Base-by-base conservation (phyloP, 495 filamentous ascomycete genomes). In the Cenococcum geophilum region DNA sequence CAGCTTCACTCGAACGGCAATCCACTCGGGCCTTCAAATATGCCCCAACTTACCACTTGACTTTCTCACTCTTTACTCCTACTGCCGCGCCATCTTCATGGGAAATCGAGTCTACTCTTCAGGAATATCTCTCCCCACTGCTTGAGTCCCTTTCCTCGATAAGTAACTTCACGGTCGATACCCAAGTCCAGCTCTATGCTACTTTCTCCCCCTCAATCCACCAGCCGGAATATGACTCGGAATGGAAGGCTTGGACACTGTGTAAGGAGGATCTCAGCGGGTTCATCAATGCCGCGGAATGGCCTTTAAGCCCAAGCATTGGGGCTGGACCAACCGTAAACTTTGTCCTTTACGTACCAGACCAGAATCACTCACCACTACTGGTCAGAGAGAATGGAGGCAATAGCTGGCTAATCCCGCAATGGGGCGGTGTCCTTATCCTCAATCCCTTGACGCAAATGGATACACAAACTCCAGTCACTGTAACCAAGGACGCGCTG, bases 201-300 rank as follows among this genome's bases (percentile, higher is more conserved):
- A 77, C 79, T 0, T 86, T 87, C 62, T 79, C 85, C 4, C 91
- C 89, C 0, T 91, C 92, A 27, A 84, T 91, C 16, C 82, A 78
- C 9, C 65, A 68, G 16, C 83, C 83, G 0, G 75, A 82, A 58
- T 83, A 75, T 62, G 80, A 86, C 50, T 73, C 79, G 36, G 42
- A 71, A 0, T 71, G 74, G 25, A 75, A 76, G 10, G 74, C 78
- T 5, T 89, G 86, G 82, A 82, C 88, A 1, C 72, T 97, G 12
- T 85, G 83, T 65, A 91, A 89, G 70, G 88, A 96, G 69, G 91
- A 96, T 68, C 80, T 98, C 6, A 89, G 89, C 50, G 89, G 87
- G 34, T 98, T 98, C 70, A 90, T 97, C 74, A 98, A 98, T 68
- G 91, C 91, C 34, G 93, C 93, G 6, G 95, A 98, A 75, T 98